Percentiles rank a stretch among this genome's conserved stretches.
Conservation (phyloP, 768 basidiomycete genomes). For the Lyophyllum semitale region DNA sequence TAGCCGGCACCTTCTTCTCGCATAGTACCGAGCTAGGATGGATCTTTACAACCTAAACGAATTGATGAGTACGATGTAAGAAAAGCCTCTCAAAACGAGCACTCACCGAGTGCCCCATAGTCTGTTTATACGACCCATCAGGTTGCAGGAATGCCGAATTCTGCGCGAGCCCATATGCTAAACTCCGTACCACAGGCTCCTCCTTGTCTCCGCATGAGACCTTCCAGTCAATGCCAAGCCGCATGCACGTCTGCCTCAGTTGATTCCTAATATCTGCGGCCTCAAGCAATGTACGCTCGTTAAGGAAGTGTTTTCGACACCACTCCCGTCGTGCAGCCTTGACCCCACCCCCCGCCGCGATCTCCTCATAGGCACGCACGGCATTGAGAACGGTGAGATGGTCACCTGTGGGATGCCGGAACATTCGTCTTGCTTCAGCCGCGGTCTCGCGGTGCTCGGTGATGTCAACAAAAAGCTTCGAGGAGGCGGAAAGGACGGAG, state of each 20-base stretch:
- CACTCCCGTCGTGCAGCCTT: conserved; percentile 63
- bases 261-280: conserved; percentile 82
- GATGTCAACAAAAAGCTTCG: conserved; percentile 79
- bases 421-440: conserved; percentile 70
- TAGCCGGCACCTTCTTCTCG: conserved; percentile 81
- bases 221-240: conserved; percentile 61
- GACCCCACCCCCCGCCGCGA: conserved; percentile 43
- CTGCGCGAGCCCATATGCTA: conserved; percentile 76
- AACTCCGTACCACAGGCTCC: conserved; percentile 67
- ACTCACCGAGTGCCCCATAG: conserved; percentile 69
- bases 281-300: conserved; percentile 77
- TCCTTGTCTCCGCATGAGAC: conserved; percentile 62
- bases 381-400: conserved; percentile 89
- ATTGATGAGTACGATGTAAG: background rate
- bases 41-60: conserved; percentile 73
- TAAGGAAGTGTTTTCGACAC: conserved; percentile 85
- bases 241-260: conserved; percentile 63
- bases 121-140: conserved; percentile 86
- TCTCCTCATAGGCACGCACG: conserved; percentile 78
- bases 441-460: conserved; percentile 75
- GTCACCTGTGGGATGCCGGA: conserved; percentile 84
- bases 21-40: conserved; percentile 85
- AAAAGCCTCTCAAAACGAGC: background rate
- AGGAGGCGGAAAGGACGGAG: conserved; percentile 79
- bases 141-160: conserved; percentile 85